Base-by-base conservation (phyloP, 441 rosid genomes). In the Adansonia grandidieri region DNA sequence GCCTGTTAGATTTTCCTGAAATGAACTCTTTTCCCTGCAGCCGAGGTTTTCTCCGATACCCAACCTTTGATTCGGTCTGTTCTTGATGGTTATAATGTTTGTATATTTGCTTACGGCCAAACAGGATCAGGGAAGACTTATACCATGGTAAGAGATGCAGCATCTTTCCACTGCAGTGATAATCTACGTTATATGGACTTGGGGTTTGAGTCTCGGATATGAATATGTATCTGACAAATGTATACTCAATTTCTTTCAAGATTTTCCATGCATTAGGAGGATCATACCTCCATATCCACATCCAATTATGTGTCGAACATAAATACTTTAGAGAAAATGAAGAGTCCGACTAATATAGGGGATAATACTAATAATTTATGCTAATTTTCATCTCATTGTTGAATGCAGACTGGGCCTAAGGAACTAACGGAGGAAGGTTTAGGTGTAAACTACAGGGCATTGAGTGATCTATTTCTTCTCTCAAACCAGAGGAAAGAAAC, bases 31-130 rank as follows among this genome's bases (percentile, higher is more conserved):
- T 82, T 10, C 57, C 71, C 80, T 81, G 80, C 88, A 91, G 95
- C 71, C 77, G 93, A 88, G 80, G 93, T 89, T 42, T 91, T 89
- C 81, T 74, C 89, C 9, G 95, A 91, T 71, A 91, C 86, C 32
- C 87, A 80, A 70, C 87, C 93, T 53, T 80, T 91, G 74, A 82
- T 89, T 87, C 86, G 91, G 51, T 91, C 95, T 40, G 92, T 91
- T 80, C 95, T 91, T 78, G 95, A 91, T 75, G 95, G 95, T 80
- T 91, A 87, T 83, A 91, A 91, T 70, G 92, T 91, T 66, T 91
- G 95, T 79, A 91, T 91, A 81, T 91, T 91, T 82, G 95, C 95
- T 78, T 91, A 91, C 3, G 95, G 95, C 73, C 95, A 91, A 84
- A 91, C 95, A 9, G 93, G 95, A 47, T 88, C 92, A 3, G 93